Base-by-base conservation (phyloP, 2,329 filamentous ascomycete genomes). In the Tolypocladium paradoxum region DNA sequence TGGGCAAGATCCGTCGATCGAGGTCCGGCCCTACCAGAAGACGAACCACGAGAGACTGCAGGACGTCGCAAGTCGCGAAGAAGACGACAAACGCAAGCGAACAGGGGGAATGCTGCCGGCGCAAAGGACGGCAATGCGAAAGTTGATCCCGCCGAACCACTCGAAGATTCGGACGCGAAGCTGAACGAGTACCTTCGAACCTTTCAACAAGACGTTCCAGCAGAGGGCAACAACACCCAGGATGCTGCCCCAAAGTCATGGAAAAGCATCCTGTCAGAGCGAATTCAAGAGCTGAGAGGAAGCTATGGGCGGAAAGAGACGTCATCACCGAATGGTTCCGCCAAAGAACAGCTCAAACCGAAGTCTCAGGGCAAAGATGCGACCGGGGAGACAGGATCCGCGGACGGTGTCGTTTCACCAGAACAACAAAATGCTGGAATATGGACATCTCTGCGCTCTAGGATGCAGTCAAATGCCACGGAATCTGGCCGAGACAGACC, bases 371-470 rank as follows among this genome's bases (percentile, higher is more conserved):
- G 29, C n/a, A 40, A 38, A 22, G 36, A 40, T 16, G 14, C 18
- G 9, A 20, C 34, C 2, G 24, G 33, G 27, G 48, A 50, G 12
- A 14, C 35, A 12, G 6, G 8, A 18, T 16, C 31, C 6, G 34
- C 33, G 6, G 38, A 34, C 8, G 40, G 18, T 14, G 36, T 29
- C 3, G 12, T 12, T 12, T 18, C 3, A 6, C 6, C 48, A 7
- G 48, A 35, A 20, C 9, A 40, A 24, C 18, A 54, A 16, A 29
- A 54, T 11, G 29, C 54, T n/a, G 61, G 58, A 16, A 35, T 58
- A 20, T 68, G 66, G 64, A 64, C 60, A 2, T 64, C 66, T 3
- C 55, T 68, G 2, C 60, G 58, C 40, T 58, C 65, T 12, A 64
- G 55, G 35, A 56, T 68, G 36, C 57, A 64, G 53, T 37, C 49